A percentile compares a stretch with the other conserved stretches of the same genome.
phyloP scores from a whole-genome alignment of 768 basidiomycete species.

The Tulasnella sp. region DNA sequence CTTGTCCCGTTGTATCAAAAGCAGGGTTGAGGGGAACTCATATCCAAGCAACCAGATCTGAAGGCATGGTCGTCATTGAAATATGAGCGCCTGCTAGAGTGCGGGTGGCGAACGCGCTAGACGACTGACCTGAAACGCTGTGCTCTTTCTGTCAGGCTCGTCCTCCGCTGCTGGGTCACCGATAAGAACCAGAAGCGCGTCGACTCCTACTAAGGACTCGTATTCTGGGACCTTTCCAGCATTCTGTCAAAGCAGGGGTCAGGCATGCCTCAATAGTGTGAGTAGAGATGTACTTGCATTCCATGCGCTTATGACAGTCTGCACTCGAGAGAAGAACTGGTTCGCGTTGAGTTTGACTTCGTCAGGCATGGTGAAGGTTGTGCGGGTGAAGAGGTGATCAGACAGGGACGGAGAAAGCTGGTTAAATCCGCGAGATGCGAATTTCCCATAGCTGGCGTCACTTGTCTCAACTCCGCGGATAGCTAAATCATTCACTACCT shows the following conservation, averaged over 20 bases:
- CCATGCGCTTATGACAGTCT: conserved; percentile 9
- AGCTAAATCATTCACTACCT: not conserved
- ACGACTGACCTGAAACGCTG: conserved; percentile 70
- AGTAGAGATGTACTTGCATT: not conserved
- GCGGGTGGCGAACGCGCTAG: conserved; percentile 10
- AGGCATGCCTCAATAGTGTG: not conserved
- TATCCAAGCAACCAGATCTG: conserved; percentile 96
- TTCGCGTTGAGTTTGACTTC: conserved; percentile 16
- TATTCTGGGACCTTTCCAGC: conserved; percentile 35
- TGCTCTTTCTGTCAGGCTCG: conserved; percentile 81
- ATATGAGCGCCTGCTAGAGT: not conserved
- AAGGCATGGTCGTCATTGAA: not conserved
- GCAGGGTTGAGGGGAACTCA: conserved; percentile 90
- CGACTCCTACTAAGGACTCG: conserved; percentile 51
- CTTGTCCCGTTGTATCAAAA: conserved; percentile 69
- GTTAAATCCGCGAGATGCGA: not conserved
- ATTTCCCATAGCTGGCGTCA: not conserved
- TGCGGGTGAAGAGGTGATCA: too few relatives aligned
- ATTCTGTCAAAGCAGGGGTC: not conserved
- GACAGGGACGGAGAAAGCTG: conserved; percentile 2
- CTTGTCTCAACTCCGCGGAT: not conserved
- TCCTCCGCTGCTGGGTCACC: conserved; percentile 79
- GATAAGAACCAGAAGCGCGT: conserved; percentile 58
- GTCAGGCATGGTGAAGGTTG: conserved; percentile 6
- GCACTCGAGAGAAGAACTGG: conserved; percentile 5